Evolutionary conservation across 176 grass and related monocot genomes (phyloP).

Genomic region (Oryza nivara): DNA sequence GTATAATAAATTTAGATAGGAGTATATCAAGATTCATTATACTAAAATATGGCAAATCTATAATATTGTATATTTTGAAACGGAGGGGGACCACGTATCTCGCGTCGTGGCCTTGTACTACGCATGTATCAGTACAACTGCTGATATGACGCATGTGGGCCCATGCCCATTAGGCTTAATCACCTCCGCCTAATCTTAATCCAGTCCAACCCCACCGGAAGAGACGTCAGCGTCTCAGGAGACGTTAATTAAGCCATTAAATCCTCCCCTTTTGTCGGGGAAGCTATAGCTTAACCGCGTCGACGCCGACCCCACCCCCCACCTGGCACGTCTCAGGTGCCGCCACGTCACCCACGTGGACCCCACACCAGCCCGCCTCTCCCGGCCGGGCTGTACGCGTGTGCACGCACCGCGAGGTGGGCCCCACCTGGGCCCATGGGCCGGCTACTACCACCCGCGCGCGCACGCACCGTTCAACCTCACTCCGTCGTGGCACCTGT

Average conservation of each 20-base stretch:
- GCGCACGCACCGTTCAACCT: background rate
- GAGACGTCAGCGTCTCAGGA: background rate
- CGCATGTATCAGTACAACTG: too few species aligned
- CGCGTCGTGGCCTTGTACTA: too few species aligned
- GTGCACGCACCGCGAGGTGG: background rate
- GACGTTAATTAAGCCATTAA: conserved; percentile 1
- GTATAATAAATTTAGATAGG: too few species aligned
- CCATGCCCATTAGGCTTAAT: too few species aligned
- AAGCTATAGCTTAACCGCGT: conserved; percentile 35
- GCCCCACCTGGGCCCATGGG: background rate
- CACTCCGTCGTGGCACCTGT: conserved; percentile 32
- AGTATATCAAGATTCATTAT: too few species aligned
- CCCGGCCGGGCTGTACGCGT: background rate
- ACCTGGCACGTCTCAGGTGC: background rate
- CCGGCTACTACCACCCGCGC: background rate
- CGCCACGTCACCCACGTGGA: conserved; percentile 5
- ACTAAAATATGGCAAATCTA: too few species aligned
- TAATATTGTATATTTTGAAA: too few species aligned
- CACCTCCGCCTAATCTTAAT: background rate
- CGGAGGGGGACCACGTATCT: too few species aligned
- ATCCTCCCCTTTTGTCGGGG: background rate
- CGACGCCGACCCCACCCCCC: conserved; percentile 33
- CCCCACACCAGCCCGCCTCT: background rate
- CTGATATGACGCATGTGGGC: too few species aligned
- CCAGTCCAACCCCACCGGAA: too few species aligned